A percentile compares a stretch with the other conserved stretches of the same genome.
phyloP scores from a whole-genome alignment of 2,329 filamentous ascomycete species.

The Colletotrichum viniferum region DNA sequence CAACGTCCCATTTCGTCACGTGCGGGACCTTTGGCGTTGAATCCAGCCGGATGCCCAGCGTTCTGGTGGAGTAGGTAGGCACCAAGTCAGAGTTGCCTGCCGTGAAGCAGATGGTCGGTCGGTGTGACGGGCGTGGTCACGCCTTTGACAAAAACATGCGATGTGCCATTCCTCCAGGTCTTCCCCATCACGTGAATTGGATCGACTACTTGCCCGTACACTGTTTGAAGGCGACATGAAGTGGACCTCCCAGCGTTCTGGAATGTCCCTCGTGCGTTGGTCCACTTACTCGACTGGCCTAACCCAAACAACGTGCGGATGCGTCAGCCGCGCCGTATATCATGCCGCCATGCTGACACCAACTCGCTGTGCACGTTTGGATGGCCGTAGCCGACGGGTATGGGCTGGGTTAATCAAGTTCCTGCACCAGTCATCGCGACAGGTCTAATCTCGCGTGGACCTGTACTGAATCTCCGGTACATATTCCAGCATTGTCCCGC shows the following conservation, averaged over 20 bases:
- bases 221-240: neutral
- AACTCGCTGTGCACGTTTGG: neutral
- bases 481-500: neutral
- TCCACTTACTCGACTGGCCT: neutral
- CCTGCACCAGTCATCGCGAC: neutral
- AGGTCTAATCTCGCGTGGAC: neutral
- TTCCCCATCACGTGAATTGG: neutral
- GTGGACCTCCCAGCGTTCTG: neutral
- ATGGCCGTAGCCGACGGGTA: neutral
- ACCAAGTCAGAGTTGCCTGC: neutral
- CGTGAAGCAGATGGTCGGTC: too few relatives aligned
- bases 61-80: neutral
- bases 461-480: neutral
- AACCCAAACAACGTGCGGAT: neutral
- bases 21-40: neutral
- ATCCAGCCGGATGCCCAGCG: neutral
- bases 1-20: neutral
- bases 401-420: neutral
- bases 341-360: neutral
- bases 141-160: neutral
- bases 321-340: neutral
- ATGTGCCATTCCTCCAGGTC: neutral
- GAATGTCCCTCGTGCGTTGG: constrained; percentile 1
- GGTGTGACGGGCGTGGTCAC: neutral
- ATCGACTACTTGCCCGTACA: neutral